Base-by-base conservation (phyloP, 768 basidiomycete species). In the Boletus tylopilopsis region DNA sequence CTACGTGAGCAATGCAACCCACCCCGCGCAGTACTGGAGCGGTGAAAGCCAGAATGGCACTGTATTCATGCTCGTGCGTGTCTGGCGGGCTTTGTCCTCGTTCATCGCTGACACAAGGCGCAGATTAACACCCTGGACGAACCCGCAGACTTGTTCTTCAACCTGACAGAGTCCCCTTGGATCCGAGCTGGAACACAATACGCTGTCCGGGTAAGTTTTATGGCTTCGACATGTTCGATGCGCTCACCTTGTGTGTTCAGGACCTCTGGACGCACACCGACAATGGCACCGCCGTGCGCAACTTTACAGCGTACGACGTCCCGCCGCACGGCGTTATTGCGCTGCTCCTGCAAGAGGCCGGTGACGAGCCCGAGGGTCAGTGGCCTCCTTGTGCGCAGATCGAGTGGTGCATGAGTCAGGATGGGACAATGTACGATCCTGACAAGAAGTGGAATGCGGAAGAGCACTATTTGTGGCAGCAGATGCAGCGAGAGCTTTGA, bases 241-340 rank as follows among this genome's bases (percentile, higher is more conserved):
- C 19, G 19, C 29, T 55, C 38, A 53, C 21, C 6, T 36, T 37
- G 16, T 23, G 16, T 23, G 19, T 35, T 19, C 49, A 87, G 82
- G 86, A 88, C 58, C 71, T 87, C 2, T 88, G 86, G 86, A 63
- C 79, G 4, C 85, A 87, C 62, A 85, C 82, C 19, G 70, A 84
- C 56, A 87, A 85, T 56, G 84, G 83, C 4, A 87, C 81, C 0
- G 79, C 78, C 1, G 71, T 81, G 21, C 76, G 85, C 16, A 81
- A 77, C 61, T 73, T 85, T 57, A 80, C 78, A 3, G 74, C 70
- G 5, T 43, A 68, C 9, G 67, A 64, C 18, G 82, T 87, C 11
- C 84, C 85, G 4, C 58, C 82, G 7, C 86, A 88, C 51, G 86
- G 85, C 4, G 84, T 87, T 22, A 77, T 82, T 21, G 86, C 84